phyloP scores from a whole-genome alignment of 1,284 basidiomycete species.

The Cronartium quercuum region DNA sequence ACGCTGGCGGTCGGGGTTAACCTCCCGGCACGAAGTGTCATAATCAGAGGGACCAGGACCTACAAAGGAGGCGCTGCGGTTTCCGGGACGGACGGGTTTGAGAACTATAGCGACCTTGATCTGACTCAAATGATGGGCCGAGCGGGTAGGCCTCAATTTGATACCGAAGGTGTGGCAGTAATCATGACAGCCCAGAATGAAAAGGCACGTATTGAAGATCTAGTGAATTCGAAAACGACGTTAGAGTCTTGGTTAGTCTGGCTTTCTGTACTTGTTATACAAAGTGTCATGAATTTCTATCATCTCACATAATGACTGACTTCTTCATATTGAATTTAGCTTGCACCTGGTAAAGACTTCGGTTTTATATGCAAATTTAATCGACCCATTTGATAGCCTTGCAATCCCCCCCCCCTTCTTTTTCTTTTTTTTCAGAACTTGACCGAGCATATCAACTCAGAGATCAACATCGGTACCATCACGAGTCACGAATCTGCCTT shows the following conservation, averaged over 20 bases:
- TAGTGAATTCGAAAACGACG: conserved; percentile 31
- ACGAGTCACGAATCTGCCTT: conserved; percentile 16
- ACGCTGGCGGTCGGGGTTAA: conserved; percentile 40
- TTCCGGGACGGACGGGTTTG: conserved; percentile 33
- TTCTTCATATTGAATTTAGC: not conserved
- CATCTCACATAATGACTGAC: too few relatives aligned
- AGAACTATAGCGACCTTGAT: conserved; percentile 39
- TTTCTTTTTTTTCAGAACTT: conserved; percentile 55
- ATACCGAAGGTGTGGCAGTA: conserved; percentile 35
- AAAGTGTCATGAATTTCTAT: too few relatives aligned
- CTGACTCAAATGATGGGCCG: conserved; percentile 41
- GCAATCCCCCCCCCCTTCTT: not conserved
- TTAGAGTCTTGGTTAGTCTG: conserved; percentile 36
- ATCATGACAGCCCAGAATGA: conserved; percentile 39
- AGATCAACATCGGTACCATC: conserved; percentile 64
- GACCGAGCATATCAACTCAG: conserved; percentile 83
- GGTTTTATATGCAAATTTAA: too few relatives aligned
- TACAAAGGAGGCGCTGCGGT: conserved; percentile 19
- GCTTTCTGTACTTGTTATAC: not conserved
- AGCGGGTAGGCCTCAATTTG: conserved; percentile 40
- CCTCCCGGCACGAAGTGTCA: conserved; percentile 39
- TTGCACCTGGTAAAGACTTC: conserved; percentile 15
- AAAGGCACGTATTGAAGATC: conserved; percentile 31
- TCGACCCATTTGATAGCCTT: too few relatives aligned
- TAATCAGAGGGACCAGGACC: conserved; percentile 38